Percentiles rank a stretch among this genome's conserved stretches.
These are phyloP conservation scores for Choanephora cucurbitarum DNA, from an alignment of 371 early-diverging fungal genomes.

Conservation along the genomic window DNA sequence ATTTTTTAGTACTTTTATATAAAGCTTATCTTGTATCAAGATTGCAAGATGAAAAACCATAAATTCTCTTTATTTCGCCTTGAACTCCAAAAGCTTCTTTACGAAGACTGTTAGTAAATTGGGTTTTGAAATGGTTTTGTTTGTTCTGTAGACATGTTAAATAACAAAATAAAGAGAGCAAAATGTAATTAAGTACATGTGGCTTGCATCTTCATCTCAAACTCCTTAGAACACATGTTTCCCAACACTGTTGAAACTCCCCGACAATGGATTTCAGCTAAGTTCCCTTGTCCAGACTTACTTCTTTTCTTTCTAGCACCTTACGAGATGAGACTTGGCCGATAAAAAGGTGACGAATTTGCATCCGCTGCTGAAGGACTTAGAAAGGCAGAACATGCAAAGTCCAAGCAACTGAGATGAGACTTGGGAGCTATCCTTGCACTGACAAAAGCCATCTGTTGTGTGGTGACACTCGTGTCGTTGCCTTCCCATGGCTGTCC, in stretches of 20 bases:
- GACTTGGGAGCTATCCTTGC: constrained; percentile 1
- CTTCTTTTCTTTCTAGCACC: no score
- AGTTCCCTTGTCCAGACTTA: no score
- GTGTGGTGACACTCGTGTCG: background rate
- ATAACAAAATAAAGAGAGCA: background rate
- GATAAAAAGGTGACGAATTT: no score
- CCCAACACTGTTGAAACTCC: no score
- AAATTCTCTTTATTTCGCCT: background rate
- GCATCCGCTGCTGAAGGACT: background rate
- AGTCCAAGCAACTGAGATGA: background rate
- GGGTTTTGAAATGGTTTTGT: background rate
- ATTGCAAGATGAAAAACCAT: background rate
- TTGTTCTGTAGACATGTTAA: background rate
- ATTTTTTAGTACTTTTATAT: background rate
- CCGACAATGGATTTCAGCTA: no score
- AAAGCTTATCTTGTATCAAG: background rate
- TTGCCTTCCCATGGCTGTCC: background rate
- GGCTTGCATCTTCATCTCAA: background rate
- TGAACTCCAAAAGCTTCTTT: background rate
- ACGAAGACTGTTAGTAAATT: background rate
- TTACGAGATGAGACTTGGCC: no score
- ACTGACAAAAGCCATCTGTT: background rate
- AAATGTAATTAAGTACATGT: background rate
- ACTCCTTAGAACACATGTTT: background rate
- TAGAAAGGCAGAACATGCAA: background rate